phyloP scores from a whole-genome alignment of 108 stramenopile genomes.

The Cyclotella kingstonii region DNA sequence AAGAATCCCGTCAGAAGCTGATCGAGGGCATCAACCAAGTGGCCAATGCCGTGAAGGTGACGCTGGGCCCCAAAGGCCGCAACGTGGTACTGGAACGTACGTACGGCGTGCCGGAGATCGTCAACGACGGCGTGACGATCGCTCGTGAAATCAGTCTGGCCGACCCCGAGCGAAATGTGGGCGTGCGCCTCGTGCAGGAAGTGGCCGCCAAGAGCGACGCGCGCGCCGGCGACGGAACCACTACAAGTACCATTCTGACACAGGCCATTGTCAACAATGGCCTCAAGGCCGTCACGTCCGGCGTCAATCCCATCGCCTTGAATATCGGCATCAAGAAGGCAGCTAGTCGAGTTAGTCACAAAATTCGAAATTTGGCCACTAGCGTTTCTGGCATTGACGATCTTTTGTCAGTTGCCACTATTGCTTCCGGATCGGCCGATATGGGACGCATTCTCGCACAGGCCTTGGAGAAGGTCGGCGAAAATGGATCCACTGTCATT shows the following conservation, averaged over 20 bases:
- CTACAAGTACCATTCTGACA: slow-evolving; percentile 95
- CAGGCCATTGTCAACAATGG: slow-evolving; percentile 96
- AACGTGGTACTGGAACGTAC: slow-evolving; percentile 95
- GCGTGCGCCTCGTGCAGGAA: slow-evolving; percentile 91
- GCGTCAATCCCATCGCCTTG: slow-evolving; percentile 92
- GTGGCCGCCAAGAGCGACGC: slow-evolving; percentile 93
- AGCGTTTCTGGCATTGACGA: slow-evolving; percentile 83
- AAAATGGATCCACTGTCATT: slow-evolving; percentile 93
- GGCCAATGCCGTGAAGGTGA: slow-evolving; percentile 96
- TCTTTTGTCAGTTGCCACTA: slow-evolving; percentile 90
- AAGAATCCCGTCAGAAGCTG: slow-evolving; percentile 85
- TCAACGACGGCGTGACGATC: slow-evolving; percentile 97
- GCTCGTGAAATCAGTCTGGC: slow-evolving; percentile 83
- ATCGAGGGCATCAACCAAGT: slow-evolving; percentile 93
- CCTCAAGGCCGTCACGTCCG: slow-evolving; percentile 88
- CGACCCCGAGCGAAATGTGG: slow-evolving; percentile 93
- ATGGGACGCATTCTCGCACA: slow-evolving; percentile 96
- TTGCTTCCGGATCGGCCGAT: slow-evolving; percentile 86
- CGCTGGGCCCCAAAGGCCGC: slow-evolving; percentile 95
- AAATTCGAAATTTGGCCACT: slow-evolving; percentile 78
- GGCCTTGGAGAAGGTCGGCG: slow-evolving; percentile 94
- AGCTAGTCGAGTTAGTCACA: slow-evolving; percentile 66
- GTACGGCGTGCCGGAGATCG: slow-evolving; percentile 96
- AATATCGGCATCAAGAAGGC: slow-evolving; percentile 88
- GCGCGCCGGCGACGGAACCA: slow-evolving; percentile 98